These are phyloP conservation scores for Penicillium sp. DNA, from an alignment of 2,329 filamentous ascomycete species.

Conservation along the genomic window DNA sequence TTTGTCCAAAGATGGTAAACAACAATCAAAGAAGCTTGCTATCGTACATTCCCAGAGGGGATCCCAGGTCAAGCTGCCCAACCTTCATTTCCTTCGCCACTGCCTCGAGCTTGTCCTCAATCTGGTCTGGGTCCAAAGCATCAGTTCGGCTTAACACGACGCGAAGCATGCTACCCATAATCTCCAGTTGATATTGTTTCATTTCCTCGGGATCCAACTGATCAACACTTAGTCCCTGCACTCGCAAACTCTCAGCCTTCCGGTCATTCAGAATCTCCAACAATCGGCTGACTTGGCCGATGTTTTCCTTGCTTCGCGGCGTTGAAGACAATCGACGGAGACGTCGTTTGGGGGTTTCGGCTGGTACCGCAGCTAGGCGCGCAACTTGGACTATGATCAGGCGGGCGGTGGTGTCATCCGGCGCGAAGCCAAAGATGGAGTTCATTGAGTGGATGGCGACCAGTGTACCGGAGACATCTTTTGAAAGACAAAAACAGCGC, in stretches of 20 bases:
- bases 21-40: conserved; percentile 24
- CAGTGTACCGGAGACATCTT: conserved; percentile 52
- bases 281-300: conserved; percentile 47
- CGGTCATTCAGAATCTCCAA: conserved; percentile 45
- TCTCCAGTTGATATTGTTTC: conserved; percentile 44
- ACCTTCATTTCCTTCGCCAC: conserved; percentile 43
- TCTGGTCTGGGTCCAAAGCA: conserved; percentile 24
- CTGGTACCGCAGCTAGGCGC: conserved; percentile 41
- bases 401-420: conserved; percentile 49
- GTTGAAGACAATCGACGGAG: conserved; percentile 44
- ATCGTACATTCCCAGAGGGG: conserved; percentile 28
- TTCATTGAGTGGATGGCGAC: conserved; percentile 52
- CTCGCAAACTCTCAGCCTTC: conserved; percentile 34
- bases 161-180: conserved; percentile 43
- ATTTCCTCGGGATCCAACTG: conserved; percentile 40
- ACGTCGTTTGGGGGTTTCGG: conserved; percentile 36
- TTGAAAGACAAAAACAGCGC: conserved; percentile 52
- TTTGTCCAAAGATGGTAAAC: background rate
- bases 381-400: conserved; percentile 53
- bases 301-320: conserved; percentile 47
- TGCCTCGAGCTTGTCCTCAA: conserved; percentile 35
- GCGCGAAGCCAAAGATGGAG: conserved; percentile 46
- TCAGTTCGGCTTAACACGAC: conserved; percentile 41
- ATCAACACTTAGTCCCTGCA: conserved; percentile 35
- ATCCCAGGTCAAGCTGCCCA: conserved; percentile 33